Base-by-base conservation (phyloP, 2,329 filamentous ascomycete species). In the Cladophialophora yegresii region DNA sequence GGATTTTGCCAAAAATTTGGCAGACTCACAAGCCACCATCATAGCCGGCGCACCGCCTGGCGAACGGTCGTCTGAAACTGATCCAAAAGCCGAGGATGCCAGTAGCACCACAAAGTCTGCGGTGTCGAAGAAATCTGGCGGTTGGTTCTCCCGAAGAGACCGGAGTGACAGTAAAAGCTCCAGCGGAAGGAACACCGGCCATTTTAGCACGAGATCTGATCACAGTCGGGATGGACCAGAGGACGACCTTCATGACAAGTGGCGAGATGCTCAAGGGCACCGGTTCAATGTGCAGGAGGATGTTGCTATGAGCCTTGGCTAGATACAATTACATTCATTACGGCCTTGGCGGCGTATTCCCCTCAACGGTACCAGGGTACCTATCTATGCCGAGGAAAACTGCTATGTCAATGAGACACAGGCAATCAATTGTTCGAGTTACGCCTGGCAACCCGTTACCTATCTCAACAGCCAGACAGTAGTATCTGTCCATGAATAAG, bases 181-280 rank as follows among this genome's bases (percentile, higher is more conserved):
- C 58, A 67, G 61, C 50, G 62, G 65, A 40, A 70, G 67, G 58
- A 70, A 70, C 45, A 70, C 68, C 9, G 64, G 61, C 30, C 61
- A 65, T 26, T 51, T 61, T 51, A 70, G 68, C 54, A 56, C 61
- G 23, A 62, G 61, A 49, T 65, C 62, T 40, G 64, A 67, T 53
- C 58, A 64, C 50, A 70, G 67, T 47, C 64, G 67, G 54, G 69
- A 70, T 50, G 68, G 62, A 9, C 68, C 66, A 8, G 62, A 71
- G 10, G 68, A 71, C 43, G 69, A 71, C 61, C 55, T 69, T 30
- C 53, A 61, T 16, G 69, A 70, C 30, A 57, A 61, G 45, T 71
- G 68, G 68, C 61, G 63, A 54, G 67, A 71, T 55, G 13, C 58
- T 8, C 28, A 32, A 28, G 43, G 32, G 22, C 65, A 67, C 20